Conservation (phyloP, 2,329 filamentous ascomycete genomes). For the Beauveria sp. region DNA sequence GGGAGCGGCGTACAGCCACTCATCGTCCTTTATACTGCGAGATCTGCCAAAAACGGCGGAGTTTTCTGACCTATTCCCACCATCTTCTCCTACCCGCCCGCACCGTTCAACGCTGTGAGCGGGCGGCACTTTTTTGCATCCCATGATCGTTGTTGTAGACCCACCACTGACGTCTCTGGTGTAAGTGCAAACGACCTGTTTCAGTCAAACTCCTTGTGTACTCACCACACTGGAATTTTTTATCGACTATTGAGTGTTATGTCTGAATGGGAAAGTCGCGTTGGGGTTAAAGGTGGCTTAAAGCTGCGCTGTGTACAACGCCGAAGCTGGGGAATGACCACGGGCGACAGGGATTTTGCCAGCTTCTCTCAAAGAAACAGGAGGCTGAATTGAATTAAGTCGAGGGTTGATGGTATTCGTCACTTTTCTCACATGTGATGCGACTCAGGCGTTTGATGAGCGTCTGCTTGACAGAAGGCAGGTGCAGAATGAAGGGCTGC, state of each 20-base stretch:
- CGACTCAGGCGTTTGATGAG: too few species aligned
- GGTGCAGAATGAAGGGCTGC: too few species aligned
- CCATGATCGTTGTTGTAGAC: constrained; percentile 4
- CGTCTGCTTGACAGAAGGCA: too few species aligned
- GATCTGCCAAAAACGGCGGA: neutral
- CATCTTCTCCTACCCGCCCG: neutral
- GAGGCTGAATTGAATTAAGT: neutral
- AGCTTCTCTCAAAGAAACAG: neutral
- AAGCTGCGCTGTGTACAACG: neutral
- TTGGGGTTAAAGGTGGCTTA: too few species aligned
- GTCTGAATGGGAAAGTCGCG: neutral
- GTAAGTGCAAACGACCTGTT: neutral
- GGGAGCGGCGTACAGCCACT: constrained; percentile 1
- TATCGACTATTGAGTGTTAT: neutral
- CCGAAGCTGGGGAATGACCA: neutral
- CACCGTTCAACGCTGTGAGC: neutral
- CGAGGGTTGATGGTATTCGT: neutral
- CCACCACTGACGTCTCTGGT: constrained; percentile 3
- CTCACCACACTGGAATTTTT: neutral
- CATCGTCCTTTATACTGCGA: neutral
- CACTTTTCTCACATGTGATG: too few species aligned
- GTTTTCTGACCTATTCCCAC: neutral
- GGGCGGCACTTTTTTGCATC: neutral
- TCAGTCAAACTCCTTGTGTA: neutral
- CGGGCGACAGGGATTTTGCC: neutral